These are phyloP conservation scores for Hortiboletus rubellus DNA, from an alignment of 1,284 basidiomycete species.

Conservation along the genomic window DNA sequence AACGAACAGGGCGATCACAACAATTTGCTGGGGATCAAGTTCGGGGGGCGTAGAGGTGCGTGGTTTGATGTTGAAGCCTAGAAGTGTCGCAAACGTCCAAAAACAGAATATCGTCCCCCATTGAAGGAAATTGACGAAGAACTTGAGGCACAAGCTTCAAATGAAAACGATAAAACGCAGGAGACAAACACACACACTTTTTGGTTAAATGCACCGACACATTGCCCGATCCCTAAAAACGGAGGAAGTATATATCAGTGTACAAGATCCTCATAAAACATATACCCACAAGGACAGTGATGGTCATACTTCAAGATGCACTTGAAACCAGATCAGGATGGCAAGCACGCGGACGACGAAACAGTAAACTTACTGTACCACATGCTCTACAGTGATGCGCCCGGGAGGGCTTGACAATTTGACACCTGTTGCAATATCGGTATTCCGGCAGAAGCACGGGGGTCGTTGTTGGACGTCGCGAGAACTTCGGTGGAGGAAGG, in stretches of 20 bases:
- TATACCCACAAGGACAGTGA: conserved; percentile 52
- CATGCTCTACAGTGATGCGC: conserved; percentile 65
- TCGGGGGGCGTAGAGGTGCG: conserved; percentile 11
- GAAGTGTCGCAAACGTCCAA: conserved; percentile 52
- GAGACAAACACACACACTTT: conserved; percentile 43
- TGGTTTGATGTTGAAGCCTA: conserved; percentile 41
- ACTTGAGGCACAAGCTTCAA: conserved; percentile 33
- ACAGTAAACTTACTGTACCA: conserved; percentile 44
- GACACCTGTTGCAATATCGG: conserved; percentile 51
- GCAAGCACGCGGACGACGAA: not conserved
- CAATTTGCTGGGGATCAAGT: conserved; percentile 33
- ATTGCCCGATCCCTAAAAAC: conserved; percentile 60
- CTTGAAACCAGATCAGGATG: conserved; percentile 27
- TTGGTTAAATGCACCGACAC: conserved; percentile 68
- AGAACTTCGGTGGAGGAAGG: conserved; percentile 12
- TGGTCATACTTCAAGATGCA: conserved; percentile 65
- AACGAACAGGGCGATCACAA: conserved; percentile 31
- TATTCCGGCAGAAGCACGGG: conserved; percentile 49
- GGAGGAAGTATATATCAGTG: conserved; percentile 22
- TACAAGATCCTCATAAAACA: not conserved
- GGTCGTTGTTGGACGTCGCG: conserved; percentile 37
- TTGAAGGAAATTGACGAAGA: conserved; percentile 58
- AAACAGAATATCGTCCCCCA: conserved; percentile 52
- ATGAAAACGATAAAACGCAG: not conserved
- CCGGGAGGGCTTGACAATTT: conserved; percentile 55